Evolutionary conservation across 2,329 filamentous ascomycete genomes (phyloP), one percentile per base, ranked within the genome.

Genomic region (Aaosphaeria arxii): DNA sequence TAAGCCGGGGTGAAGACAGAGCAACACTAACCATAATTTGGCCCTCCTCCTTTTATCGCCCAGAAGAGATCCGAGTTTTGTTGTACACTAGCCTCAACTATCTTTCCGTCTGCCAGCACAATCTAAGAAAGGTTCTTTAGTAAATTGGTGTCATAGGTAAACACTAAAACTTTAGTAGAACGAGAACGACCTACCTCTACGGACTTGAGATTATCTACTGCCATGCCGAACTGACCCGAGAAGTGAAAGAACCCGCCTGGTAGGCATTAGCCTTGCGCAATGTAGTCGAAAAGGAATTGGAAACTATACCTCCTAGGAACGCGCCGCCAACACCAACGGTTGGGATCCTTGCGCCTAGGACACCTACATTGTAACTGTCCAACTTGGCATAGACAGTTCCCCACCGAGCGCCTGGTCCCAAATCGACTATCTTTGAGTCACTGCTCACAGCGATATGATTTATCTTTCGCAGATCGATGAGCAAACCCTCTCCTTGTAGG

Each of bases 41-140:
- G 67, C 48, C 60, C 66, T 13, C 70, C 70, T 1, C 69, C 70
- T 47, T 71, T 71, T 46, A 72, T 50, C 17, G 69, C 69, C 51
- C 57, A 59, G 53, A 62, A 72, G 1, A 73, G 60, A 44, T 73
- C 68, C 9, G 51, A 40, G 45, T 59, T 48, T 51, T 53, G 51
- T 51, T 51, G 41, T 4, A 54, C 49, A 33, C 65, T 72, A 33
- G 61, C 71, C 31, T 71, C 50, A 24, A 67, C 57, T 24, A 72
- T 50, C 3, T 57, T 54, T 7, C 66, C 67, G 38, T 61, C 53
- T 36, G 66, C 67, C 17, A 73, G 61, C 7, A 72, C 66, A 6
- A 70, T 49, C 49, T 51, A 42, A 32, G 5, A 33, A 24, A 24
- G 17, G 17, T 24, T 24, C 17, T 24, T 24, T 5, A 28, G 35